Base-by-base conservation (phyloP, 2,329 filamentous ascomycete species). In the Pseudogymnoascus sp. region DNA sequence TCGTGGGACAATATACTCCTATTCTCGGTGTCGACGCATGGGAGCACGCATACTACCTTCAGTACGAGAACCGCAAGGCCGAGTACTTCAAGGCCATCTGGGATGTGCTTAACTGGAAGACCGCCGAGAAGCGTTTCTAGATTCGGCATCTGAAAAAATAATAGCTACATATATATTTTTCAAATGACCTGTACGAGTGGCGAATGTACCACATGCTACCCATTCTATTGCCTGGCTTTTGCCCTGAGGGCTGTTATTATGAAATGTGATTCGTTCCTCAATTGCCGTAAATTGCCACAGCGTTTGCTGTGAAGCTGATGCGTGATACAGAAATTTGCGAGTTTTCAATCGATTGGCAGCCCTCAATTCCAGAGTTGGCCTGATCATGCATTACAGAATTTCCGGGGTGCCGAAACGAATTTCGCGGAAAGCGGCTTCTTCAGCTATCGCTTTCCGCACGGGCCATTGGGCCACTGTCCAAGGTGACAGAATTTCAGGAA, bases 51-150 rank as follows among this genome's bases (percentile, higher is more conserved):
- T 96, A 96, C 82, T 96, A 96, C 79, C 82, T 96, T 66, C 91
- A 96, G 81, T 96, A 96, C 80, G 85, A 96, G 85, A 96, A 96
- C 83, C 88, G 91, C 77, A 96, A 96, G 86, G 92, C 89, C 64
- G 92, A 96, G 80, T 96, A 96, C 82, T 96, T 96, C 78, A 84
- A 84, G 72, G 91, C 91, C 64, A 89, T 96, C 75, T 96, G 93
- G 93, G 90, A 96, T 70, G 92, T 96, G 60, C 81, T 96, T 76
- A 96, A 96, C 86, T 97, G 93, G 93, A 91, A 92, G 84, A 85
- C 89, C 33, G 93, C 91, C 50, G 87, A 90, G 76, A 86, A 87
- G 81, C 85, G 91, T 68, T 91, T 91, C 73, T 78, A 79, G 69
- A 56, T 56, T n/a, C 50, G 50, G 29, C 50, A 14, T 56, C 2